phyloP scores from a whole-genome alignment of 495 filamentous ascomycete genomes.

The Aspergillus indologenus region DNA sequence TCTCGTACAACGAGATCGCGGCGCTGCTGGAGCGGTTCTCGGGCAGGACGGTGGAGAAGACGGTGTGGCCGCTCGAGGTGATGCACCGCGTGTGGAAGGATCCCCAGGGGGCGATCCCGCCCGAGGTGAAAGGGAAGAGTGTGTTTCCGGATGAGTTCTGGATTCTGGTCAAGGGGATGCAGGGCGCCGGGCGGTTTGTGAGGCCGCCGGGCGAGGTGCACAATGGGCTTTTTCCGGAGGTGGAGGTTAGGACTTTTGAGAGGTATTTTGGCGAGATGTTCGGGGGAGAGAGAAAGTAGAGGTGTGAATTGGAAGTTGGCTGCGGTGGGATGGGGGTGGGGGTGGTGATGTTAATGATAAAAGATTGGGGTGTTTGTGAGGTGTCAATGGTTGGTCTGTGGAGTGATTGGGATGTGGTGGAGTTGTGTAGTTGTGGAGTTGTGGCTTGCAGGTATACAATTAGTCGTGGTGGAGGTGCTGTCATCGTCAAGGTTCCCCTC shows the following conservation, averaged over 20 bases:
- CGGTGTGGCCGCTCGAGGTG: neutral
- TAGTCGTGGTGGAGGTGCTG: no score
- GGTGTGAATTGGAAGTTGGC: no score
- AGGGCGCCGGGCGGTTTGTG: slow-evolving; percentile 15
- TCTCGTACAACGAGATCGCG: slow-evolving; percentile 17
- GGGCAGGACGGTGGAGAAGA: slow-evolving; percentile 7
- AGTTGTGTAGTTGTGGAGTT: no score
- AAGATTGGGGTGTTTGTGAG: no score
- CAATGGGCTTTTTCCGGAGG: slow-evolving; percentile 14
- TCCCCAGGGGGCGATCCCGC: neutral
- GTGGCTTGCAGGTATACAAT: no score
- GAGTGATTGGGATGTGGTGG: no score
- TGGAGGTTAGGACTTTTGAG: slow-evolving; percentile 1
- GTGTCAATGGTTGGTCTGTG: no score
- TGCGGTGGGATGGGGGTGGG: no score
- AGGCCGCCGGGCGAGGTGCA: slow-evolving; percentile 14
- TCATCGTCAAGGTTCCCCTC: no score
- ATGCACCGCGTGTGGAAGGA: slow-evolving; percentile 11
- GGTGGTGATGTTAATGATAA: no score
- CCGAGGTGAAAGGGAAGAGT: slow-evolving; percentile 7
- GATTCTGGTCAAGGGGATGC: slow-evolving; percentile 18
- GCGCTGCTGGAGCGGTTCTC: slow-evolving; percentile 13
- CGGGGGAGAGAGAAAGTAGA: no score
- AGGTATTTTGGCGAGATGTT: no score
- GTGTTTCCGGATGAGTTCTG: slow-evolving; percentile 19